Conservation (phyloP, 805 yeast species). For the Hanseniaspora lachancei region DNA sequence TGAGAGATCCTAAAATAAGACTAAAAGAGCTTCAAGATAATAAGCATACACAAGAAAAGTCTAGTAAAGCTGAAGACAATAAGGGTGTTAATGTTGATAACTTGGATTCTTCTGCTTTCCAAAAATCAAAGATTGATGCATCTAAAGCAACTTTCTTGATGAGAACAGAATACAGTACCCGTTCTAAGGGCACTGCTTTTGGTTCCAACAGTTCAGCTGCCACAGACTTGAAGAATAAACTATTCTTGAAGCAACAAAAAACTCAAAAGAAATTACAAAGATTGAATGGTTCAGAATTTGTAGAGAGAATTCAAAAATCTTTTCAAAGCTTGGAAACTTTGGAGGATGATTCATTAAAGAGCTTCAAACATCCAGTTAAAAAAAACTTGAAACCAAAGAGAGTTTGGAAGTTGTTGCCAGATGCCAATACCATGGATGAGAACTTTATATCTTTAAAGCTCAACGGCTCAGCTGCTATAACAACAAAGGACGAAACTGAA, state of each 20-base stretch:
- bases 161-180: conserved; percentile 76
- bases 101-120: conserved; percentile 17
- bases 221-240: conserved; percentile 10
- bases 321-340: conserved; percentile 46
- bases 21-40: conserved; percentile 9
- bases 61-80: background rate
- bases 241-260: conserved; percentile 16
- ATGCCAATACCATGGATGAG: conserved; percentile 79
- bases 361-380: conserved; percentile 66
- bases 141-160: conserved; percentile 63
- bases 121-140: conserved; percentile 24
- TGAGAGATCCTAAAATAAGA: conserved; percentile 52
- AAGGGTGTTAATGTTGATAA: background rate
- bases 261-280: conserved; percentile 18
- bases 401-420: conserved; percentile 77
- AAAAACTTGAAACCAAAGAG: conserved; percentile 58
- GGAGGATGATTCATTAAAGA: conserved; percentile 24
- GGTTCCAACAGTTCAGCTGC: conserved; percentile 17
- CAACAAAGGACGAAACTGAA: conserved; percentile 27
- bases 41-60: conserved; percentile 4
- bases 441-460: conserved; percentile 53
- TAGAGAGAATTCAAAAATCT: conserved; percentile 50
- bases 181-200: conserved; percentile 27
- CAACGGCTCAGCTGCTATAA: conserved; percentile 36
- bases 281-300: conserved; percentile 21